These are phyloP conservation scores for Tolypocladium sp. DNA, from an alignment of 2,329 filamentous ascomycete genomes.

Conservation along the genomic window DNA sequence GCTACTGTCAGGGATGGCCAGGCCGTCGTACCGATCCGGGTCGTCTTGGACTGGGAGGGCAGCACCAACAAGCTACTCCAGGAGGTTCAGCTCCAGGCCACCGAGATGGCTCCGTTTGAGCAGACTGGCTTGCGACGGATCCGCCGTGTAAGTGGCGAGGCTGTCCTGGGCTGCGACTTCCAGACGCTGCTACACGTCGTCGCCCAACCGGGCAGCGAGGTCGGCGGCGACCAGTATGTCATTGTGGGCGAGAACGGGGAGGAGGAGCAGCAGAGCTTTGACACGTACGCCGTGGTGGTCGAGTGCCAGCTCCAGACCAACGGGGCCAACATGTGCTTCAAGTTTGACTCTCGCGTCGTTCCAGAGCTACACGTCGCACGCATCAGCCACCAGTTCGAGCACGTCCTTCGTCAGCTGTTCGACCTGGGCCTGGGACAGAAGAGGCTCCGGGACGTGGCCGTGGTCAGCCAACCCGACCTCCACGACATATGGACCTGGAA, in stretches of 20 bases:
- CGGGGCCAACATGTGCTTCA: constrained; percentile 1
- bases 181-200: constrained; percentile 6
- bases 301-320: neutral
- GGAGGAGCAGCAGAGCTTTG: neutral
- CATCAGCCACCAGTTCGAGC: constrained; percentile 4
- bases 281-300: constrained; percentile 2
- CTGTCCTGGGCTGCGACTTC: constrained; percentile 7
- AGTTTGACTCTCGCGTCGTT: constrained; percentile 5
- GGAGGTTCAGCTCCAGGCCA: constrained; percentile 12
- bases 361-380: constrained; percentile 2
- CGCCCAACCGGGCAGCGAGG: neutral
- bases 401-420: constrained; percentile 3
- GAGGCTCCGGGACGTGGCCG: constrained; percentile 2
- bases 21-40: constrained; percentile 7
- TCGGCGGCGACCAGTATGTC: neutral
- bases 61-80: constrained; percentile 4
- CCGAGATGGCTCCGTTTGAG: constrained; percentile 15
- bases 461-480: constrained; percentile 7
- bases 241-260: neutral
- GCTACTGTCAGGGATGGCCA: constrained; percentile 10
- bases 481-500: constrained; percentile 11
- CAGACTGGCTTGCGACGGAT: constrained; percentile 16
- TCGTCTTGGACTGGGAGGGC: constrained; percentile 3
- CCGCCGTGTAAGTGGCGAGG: constrained; percentile 11
- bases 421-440: neutral